Conservation (phyloP, 139 green algal species). For the Chlorella sp. region DNA sequence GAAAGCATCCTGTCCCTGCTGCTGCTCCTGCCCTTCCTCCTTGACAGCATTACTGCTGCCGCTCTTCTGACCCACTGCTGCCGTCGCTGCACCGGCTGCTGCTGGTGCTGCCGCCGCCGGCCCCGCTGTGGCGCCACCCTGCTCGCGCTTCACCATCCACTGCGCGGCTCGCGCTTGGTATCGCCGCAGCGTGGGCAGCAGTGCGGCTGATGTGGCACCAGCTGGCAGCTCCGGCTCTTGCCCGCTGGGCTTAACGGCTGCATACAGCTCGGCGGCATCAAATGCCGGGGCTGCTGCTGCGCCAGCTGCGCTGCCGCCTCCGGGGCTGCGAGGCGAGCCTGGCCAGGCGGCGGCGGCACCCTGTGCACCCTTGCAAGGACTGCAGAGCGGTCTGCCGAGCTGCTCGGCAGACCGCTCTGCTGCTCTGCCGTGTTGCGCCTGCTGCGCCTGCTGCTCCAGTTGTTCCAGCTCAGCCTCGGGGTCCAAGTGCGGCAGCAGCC, state of each 20-base stretch:
- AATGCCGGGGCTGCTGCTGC: neutral
- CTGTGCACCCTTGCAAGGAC: neutral
- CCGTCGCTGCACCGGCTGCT: neutral
- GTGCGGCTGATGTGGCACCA: slow-evolving; percentile 14
- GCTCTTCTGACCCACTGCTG: too few relatives aligned
- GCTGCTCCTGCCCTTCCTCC: slow-evolving; percentile 6
- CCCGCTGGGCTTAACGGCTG: slow-evolving; percentile 65
- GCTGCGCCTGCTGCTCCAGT: neutral
- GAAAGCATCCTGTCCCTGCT: too few relatives aligned
- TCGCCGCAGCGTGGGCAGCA: slow-evolving; percentile 72
- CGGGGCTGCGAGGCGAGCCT: neutral
- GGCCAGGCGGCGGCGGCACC: neutral
- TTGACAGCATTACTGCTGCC: neutral
- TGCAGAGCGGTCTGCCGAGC: slow-evolving; percentile 12
- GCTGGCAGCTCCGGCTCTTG: slow-evolving; percentile 54
- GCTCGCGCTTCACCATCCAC: slow-evolving; percentile 45
- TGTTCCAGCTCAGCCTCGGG: neutral
- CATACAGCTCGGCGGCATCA: slow-evolving; percentile 68
- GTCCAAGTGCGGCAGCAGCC: slow-evolving; percentile 24
- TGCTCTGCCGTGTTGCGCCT: neutral
- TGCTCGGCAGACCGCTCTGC: neutral
- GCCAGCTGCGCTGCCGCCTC: neutral
- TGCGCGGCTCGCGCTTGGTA: slow-evolving; percentile 70
- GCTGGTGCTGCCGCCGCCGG: neutral
- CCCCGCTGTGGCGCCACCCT: neutral